Evolutionary conservation across 208 protist genomes (phyloP).

Genomic region (Acanthamoeba lugdunensis): DNA sequence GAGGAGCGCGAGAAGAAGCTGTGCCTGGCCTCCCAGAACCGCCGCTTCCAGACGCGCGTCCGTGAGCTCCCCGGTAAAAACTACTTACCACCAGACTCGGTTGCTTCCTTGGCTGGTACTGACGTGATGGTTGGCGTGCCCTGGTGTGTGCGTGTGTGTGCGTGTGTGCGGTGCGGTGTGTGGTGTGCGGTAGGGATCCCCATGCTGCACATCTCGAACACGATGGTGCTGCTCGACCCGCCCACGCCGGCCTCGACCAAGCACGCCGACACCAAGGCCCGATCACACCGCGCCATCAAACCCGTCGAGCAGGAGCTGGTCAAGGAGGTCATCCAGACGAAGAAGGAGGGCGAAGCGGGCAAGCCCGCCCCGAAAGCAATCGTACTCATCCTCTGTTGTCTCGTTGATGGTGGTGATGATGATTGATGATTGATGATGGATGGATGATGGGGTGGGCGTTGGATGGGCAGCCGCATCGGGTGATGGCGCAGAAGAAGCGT

Average conservation of each 20-base stretch:
- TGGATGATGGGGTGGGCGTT: neutral
- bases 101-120: neutral
- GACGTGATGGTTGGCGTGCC: neutral
- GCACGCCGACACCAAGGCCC: neutral
- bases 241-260: neutral
- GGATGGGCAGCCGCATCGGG: neutral
- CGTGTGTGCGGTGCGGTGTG: too few relatives aligned
- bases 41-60: neutral
- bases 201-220: conserved; percentile 52
- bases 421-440: too few relatives aligned
- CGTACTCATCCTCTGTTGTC: neutral
- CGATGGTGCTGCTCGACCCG: conserved; percentile 35
- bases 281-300: neutral
- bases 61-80: neutral
- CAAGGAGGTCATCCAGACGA: neutral
- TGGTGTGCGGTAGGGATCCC: neutral
- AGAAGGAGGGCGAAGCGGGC: neutral
- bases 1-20: conserved; percentile 32
- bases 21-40: conserved; percentile 46
- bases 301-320: neutral
- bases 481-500: neutral
- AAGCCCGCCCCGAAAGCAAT: neutral
- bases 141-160: neutral
- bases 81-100: neutral
- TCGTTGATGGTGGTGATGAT: neutral